A percentile compares a stretch with the other conserved stretches of the same genome.
phyloP scores from a whole-genome alignment of 2,329 filamentous ascomycete genomes.

The Diaporthe velutina region DNA sequence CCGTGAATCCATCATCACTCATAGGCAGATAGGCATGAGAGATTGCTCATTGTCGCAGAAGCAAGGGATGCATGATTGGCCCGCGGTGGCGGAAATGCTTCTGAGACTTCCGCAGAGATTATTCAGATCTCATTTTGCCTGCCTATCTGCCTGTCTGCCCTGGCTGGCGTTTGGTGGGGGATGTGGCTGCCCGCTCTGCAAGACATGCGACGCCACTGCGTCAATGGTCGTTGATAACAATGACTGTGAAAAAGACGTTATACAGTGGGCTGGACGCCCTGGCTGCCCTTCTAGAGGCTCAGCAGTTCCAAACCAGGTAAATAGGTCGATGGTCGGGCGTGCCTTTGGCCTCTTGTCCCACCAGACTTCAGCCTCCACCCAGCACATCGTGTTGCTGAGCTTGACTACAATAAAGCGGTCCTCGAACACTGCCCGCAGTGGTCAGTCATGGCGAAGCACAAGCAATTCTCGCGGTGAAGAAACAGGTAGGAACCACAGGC shows the following conservation, averaged over 20 bases:
- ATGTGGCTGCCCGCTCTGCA: background rate
- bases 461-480: background rate
- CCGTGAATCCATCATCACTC: constrained; percentile 10
- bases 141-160: background rate
- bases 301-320: background rate
- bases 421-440: background rate
- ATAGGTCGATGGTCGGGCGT: background rate
- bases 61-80: constrained; percentile 5
- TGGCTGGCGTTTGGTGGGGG: background rate
- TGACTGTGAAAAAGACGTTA: background rate
- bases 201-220: background rate
- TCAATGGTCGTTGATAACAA: background rate
- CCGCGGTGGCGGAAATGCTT: constrained; percentile 20
- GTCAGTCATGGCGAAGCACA: background rate
- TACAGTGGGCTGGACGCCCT: background rate
- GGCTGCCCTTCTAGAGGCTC: background rate
- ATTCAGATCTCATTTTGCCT: constrained; percentile 1
- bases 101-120: constrained; percentile 10
- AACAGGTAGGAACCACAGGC: background rate
- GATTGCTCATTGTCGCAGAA: constrained; percentile 7
- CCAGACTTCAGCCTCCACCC: background rate
- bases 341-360: background rate
- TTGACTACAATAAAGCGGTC: background rate
- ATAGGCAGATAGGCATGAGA: constrained; percentile 3
- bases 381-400: background rate